Evolutionary conservation across 371 early-diverging fungal species (phyloP).

Genomic region (Rhizopus delemar): DNA sequence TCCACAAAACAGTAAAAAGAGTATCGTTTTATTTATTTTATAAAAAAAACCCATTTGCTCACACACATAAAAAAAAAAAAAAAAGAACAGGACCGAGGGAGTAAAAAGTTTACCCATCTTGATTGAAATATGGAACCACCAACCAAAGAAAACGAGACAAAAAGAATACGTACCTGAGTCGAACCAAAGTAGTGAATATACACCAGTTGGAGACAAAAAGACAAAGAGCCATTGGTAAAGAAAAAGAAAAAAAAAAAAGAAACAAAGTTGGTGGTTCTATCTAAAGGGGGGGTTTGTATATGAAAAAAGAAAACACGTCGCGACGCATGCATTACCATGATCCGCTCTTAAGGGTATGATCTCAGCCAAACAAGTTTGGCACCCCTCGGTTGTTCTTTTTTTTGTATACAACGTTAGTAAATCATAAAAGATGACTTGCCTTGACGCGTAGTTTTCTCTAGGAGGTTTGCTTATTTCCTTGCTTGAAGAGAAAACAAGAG

Average conservation of each 20-base stretch:
- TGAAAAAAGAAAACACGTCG: constrained; percentile 27
- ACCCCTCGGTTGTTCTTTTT: constrained; percentile 33
- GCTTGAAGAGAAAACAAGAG: constrained; percentile 13
- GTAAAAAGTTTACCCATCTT: neutral
- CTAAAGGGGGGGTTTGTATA: neutral
- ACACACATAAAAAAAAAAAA: no score
- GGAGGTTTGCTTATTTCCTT: neutral
- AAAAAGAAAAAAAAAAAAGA: no score
- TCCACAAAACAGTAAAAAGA: no score
- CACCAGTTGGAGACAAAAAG: no score
- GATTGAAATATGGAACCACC: no score
- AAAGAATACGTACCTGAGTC: no score
- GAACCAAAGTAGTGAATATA: no score
- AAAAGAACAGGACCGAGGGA: neutral
- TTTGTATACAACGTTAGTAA: constrained; percentile 13
- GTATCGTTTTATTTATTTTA: no score
- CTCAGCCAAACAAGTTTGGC: constrained; percentile 38
- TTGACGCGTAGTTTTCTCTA: constrained; percentile 9
- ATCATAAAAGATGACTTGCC: neutral
- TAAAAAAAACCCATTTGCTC: no score
- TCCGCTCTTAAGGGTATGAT: constrained; percentile 49
- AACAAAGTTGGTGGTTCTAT: neutral
- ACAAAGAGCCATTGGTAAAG: no score
- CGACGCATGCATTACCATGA: constrained; percentile 51
- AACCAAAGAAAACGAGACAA: no score